Evolutionary conservation across 257 asterid species (phyloP), one percentile per base, ranked within the genome.

Genomic region (Solanum bulbocastanum): DNA sequence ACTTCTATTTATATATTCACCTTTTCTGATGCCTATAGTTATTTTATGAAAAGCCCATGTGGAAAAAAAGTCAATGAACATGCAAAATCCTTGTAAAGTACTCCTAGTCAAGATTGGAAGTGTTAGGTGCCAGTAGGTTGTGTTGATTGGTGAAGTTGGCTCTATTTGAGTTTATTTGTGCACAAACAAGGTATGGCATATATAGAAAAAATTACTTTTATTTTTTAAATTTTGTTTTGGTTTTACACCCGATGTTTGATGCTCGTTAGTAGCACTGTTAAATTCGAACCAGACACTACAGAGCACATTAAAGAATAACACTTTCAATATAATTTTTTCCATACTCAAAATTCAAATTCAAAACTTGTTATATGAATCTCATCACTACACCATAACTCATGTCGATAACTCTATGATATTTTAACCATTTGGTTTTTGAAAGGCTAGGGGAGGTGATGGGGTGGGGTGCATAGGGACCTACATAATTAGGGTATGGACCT

Each of bases 21-120:
- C 39, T 30, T 16, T 46, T 5, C 68, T 81, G 84, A 75, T 7
- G 46, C 25, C 11, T 87, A 39, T 46, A 58, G 87, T 66, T 81
- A 18, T 58, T 87, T 49, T 81, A 86, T 89, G 73, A 88, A 93
- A 91, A 87, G 81, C 95, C 98, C 98, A 94, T 93, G 98, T 94
- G 98, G 90, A 90, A 88, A 32, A 84, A 88, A 90, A 87, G 91
- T 58, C 83, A 84, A 68, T 56, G 93, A 94, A 93, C 92, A 92
- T 94, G 96, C 90, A 84, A 46, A 86, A 89, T 90, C 91, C 91
- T 90, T 92, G 94, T 90, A 92, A 90, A 89, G 89, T 89, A 92
- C 91, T 86, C 90, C 91, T 3, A 92, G 91, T 86, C 87, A 87
- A 89, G 87, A 78, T 87, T 88, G 87, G 42, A 58, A 44, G 86